These are phyloP conservation scores for Phalaenopsis hybrid DNA, from an alignment of 116 monocot species.

Conservation along the genomic window DNA sequence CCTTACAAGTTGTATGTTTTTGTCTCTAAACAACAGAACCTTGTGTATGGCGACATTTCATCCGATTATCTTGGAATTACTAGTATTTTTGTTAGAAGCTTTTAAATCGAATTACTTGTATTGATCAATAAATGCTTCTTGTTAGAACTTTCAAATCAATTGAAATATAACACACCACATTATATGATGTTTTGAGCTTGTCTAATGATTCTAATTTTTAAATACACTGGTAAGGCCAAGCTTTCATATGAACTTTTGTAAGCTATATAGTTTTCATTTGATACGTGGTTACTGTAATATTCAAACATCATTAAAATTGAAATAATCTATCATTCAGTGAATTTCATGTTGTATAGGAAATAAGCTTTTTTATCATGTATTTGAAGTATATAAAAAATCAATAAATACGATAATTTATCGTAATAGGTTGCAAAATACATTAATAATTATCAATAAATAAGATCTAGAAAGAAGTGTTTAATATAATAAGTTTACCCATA, in stretches of 20 bases:
- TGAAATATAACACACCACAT: background rate
- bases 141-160: background rate
- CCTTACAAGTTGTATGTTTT: background rate
- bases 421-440: no score
- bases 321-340: background rate
- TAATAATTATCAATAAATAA: no score
- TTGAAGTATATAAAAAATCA: background rate
- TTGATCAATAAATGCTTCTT: background rate
- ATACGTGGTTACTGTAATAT: background rate
- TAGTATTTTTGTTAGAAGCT: background rate
- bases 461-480: no score
- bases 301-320: background rate
- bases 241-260: background rate
- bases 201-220: background rate
- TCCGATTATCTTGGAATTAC: background rate
- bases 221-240: background rate
- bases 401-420: no score
- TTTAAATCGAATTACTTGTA: background rate
- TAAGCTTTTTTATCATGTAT: background rate
- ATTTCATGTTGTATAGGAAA: constrained; percentile 1
- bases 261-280: background rate
- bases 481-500: no score
- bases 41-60: background rate
- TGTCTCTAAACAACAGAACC: background rate
- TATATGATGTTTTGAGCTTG: background rate